Percentiles rank a stretch among this genome's conserved stretches.
phyloP scores from a whole-genome alignment of 352 stramenopile genomes.

The Phytophthora pluvialis region DNA sequence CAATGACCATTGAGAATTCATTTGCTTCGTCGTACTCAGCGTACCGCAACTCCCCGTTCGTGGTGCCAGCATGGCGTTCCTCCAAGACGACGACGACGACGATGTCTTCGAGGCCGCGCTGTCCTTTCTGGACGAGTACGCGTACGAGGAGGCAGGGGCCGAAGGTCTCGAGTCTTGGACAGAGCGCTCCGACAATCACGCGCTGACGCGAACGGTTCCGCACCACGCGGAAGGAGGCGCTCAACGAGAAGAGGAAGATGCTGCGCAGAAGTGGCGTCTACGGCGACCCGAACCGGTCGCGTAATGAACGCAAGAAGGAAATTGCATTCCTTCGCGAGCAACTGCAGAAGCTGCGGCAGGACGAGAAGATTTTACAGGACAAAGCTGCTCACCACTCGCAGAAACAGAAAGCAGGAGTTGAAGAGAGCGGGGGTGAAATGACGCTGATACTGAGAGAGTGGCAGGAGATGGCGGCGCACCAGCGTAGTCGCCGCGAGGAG shows the following conservation, averaged over 20 bases:
- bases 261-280: constrained; percentile 25
- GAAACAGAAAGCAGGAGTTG: no score
- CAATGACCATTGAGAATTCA: no score
- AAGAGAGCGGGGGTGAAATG: no score
- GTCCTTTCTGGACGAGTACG: constrained; percentile 18
- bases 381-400: no score
- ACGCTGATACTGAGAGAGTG: constrained; percentile 9
- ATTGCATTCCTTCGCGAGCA: constrained; percentile 43
- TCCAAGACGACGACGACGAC: no score
- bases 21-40: no score
- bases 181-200: no score
- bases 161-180: background rate
- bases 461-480: constrained; percentile 25
- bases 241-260: constrained; percentile 33
- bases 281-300: constrained; percentile 38
- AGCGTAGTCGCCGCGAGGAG: constrained; percentile 37
- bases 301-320: constrained; percentile 45
- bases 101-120: constrained; percentile 14
- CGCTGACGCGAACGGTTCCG: no score
- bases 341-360: constrained; percentile 43
- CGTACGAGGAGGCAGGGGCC: background rate
- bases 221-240: background rate
- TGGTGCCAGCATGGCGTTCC: no score
- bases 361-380: constrained; percentile 7
- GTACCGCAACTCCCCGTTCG: no score